A percentile compares a stretch with the other conserved stretches of the same genome.
phyloP scores from a whole-genome alignment of 1,284 basidiomycete species.

The Filobasidium uniguttulatum region DNA sequence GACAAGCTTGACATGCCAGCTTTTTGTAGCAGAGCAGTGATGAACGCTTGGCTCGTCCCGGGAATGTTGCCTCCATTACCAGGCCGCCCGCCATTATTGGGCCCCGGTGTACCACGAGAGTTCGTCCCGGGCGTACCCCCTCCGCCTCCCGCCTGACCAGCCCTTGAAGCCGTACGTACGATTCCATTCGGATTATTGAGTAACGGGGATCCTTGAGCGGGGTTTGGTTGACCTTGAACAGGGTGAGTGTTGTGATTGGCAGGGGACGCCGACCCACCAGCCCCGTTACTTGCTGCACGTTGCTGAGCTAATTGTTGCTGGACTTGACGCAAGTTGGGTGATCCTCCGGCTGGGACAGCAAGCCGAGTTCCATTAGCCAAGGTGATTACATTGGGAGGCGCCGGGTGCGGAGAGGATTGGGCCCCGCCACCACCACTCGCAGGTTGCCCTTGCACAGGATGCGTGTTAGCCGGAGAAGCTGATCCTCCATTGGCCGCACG shows the following conservation, averaged over 20 bases:
- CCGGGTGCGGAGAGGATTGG: too few relatives aligned
- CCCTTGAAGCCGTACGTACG: not conserved
- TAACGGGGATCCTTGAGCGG: too few relatives aligned
- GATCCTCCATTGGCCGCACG: not conserved
- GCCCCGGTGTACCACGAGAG: not conserved
- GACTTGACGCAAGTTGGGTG: not conserved
- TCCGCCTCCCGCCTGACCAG: constrained; percentile 3
- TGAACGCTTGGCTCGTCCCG: not conserved
- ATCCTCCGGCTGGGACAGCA: not conserved
- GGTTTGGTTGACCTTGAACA: too few relatives aligned
- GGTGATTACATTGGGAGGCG: too few relatives aligned
- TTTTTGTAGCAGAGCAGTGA: constrained; percentile 7
- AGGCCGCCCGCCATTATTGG: not conserved
- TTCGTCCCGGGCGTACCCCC: not conserved
- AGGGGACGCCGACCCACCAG: too few relatives aligned
- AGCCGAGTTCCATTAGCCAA: too few relatives aligned
- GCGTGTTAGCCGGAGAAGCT: not conserved
- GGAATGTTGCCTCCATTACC: not conserved
- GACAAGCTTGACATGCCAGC: constrained; percentile 6
- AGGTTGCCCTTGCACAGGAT: not conserved
- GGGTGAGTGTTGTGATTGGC: too few relatives aligned
- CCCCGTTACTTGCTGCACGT: too few relatives aligned
- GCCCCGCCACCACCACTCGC: too few relatives aligned
- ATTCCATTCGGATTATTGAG: not conserved
- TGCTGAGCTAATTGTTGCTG: too few relatives aligned